phyloP scores from a whole-genome alignment of 2,329 filamentous ascomycete species.

The Parascedosporium putredinis region DNA sequence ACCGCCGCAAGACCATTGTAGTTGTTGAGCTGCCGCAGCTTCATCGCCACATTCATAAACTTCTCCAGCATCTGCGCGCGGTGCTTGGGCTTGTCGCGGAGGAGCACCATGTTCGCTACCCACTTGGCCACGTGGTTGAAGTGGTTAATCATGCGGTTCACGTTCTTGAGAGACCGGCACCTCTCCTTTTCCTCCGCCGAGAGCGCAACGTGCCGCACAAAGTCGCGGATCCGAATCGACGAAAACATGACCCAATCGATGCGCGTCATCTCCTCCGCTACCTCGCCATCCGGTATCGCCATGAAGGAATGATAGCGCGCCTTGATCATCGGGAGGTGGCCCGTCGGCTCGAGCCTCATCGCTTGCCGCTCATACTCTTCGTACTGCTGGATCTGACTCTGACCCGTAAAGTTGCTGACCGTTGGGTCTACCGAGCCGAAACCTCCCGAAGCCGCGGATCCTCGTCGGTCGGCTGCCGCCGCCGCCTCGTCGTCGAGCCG shows the following conservation, averaged over 20 bases:
- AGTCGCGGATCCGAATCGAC: constrained; percentile 82
- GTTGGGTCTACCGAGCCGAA: background rate
- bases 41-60: constrained; percentile 83
- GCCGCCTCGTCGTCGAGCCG: constrained; percentile 34
- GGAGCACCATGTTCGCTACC: constrained; percentile 72
- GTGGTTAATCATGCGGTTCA: constrained; percentile 89
- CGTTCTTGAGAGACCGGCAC: constrained; percentile 69
- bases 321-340: constrained; percentile 65
- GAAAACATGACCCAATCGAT: constrained; percentile 99
- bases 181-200: constrained; percentile 60
- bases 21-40: constrained; percentile 85
- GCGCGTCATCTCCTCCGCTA: constrained; percentile 83
- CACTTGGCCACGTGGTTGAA: constrained; percentile 80
- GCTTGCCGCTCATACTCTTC: constrained; percentile 78
- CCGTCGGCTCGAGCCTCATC: constrained; percentile 57
- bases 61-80: constrained; percentile 85
- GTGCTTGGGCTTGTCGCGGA: constrained; percentile 94
- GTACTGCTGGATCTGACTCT: constrained; percentile 47
- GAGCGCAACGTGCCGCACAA: constrained; percentile 82
- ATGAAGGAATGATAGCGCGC: constrained; percentile 84
- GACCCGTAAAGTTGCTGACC: constrained; percentile 8
- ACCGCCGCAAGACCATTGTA: constrained; percentile 95
- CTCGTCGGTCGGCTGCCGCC: background rate
- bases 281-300: constrained; percentile 71
- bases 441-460: background rate